A percentile compares a stretch with the other conserved stretches of the same genome.
phyloP scores from a whole-genome alignment of 148 eudicot genomes.

The Rhododendron mucronatum region DNA sequence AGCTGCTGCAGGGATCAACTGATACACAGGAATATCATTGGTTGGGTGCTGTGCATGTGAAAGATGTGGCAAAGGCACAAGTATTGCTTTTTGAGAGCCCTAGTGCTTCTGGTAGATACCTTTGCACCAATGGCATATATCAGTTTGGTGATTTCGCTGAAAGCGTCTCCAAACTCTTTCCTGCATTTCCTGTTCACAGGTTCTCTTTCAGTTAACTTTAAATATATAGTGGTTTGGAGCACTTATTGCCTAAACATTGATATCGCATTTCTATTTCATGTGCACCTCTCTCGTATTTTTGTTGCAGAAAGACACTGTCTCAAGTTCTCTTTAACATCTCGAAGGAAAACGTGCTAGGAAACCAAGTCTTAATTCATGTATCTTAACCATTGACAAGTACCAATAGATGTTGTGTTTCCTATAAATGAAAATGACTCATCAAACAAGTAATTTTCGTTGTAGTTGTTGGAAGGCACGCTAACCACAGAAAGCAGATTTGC shows the following conservation, averaged over 20 bases:
- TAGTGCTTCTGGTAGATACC: slow-evolving; percentile 75
- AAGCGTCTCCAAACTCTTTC: slow-evolving; percentile 57
- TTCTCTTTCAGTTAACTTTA: slow-evolving; percentile 6
- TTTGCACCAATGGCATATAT: slow-evolving; percentile 85
- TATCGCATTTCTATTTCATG: not conserved
- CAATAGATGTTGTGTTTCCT: not conserved
- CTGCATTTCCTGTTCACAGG: slow-evolving; percentile 82
- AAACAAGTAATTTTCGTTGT: no score
- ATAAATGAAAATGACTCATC: not conserved
- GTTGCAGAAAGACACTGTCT: not conserved
- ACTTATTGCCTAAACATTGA: not conserved
- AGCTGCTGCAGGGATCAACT: slow-evolving; percentile 72
- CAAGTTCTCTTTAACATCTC: not conserved
- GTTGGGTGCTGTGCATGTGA: slow-evolving; percentile 90
- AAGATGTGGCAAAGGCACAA: slow-evolving; percentile 83
- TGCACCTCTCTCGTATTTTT: not conserved
- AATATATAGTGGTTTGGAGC: not conserved
- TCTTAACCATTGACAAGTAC: not conserved
- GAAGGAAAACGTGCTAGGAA: not conserved
- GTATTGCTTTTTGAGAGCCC: slow-evolving; percentile 62
- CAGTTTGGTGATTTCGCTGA: slow-evolving; percentile 81
- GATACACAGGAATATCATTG: slow-evolving; percentile 85
- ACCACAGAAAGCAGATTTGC: not conserved
- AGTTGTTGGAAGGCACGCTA: not conserved
- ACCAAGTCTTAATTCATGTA: not conserved